phyloP scores from a whole-genome alignment of 169 alveolate species.

The Fabrea salina region DNA sequence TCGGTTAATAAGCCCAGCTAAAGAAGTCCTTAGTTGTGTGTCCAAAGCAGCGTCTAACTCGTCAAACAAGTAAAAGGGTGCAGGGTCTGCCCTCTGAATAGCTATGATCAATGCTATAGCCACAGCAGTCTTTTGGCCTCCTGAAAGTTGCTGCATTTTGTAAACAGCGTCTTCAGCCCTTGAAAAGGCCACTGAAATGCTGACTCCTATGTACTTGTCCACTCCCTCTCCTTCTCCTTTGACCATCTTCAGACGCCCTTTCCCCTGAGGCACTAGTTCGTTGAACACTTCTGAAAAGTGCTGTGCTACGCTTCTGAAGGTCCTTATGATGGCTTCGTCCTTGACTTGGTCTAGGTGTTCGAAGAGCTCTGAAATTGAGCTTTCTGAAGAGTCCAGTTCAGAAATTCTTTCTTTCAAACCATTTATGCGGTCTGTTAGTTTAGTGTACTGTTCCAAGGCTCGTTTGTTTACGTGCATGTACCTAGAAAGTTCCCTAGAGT shows the following conservation, averaged over 20 bases:
- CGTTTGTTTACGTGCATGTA: slow-evolving; percentile 32
- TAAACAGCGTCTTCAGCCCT: slow-evolving; percentile 12
- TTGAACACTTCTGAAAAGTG: slow-evolving; percentile 30
- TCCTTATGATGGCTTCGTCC: slow-evolving; percentile 29
- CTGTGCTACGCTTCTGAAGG: slow-evolving; percentile 31
- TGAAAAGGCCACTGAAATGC: slow-evolving; percentile 9
- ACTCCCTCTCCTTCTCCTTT: slow-evolving; percentile 34
- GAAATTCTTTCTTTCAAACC: background rate
- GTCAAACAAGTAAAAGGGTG: slow-evolving; percentile 85
- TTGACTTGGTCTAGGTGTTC: slow-evolving; percentile 17
- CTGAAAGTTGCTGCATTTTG: slow-evolving; percentile 40
- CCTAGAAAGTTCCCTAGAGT: background rate
- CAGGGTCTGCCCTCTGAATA: slow-evolving; percentile 72
- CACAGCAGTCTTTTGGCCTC: slow-evolving; percentile 79
- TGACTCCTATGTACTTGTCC: slow-evolving; percentile 21
- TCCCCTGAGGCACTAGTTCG: slow-evolving; percentile 31
- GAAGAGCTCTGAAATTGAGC: background rate
- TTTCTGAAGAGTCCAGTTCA: slow-evolving; percentile 23
- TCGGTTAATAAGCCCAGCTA: slow-evolving; percentile 55
- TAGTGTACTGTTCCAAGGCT: slow-evolving; percentile 26
- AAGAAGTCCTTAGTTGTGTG: slow-evolving; percentile 62
- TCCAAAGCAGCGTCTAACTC: slow-evolving; percentile 87
- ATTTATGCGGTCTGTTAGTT: background rate
- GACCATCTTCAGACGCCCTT: slow-evolving; percentile 15
- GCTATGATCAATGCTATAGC: slow-evolving; percentile 83